phyloP scores from a whole-genome alignment of 176 grass and related monocot species.

The Juncus inflexus region DNA sequence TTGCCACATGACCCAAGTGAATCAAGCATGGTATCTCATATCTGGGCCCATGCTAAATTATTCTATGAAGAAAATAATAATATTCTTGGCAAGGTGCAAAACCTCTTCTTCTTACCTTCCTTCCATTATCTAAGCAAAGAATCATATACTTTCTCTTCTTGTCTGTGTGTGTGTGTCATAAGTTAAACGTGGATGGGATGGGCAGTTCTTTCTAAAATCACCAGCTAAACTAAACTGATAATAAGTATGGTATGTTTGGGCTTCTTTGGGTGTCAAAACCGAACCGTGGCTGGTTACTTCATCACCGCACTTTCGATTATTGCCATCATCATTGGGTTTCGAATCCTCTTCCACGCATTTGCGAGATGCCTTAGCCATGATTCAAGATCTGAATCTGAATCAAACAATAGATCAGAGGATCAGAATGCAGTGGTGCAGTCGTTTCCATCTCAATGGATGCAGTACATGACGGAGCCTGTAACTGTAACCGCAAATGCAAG shows the following conservation, averaged over 20 bases:
- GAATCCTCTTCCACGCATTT: conserved; percentile 22
- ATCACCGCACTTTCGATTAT: conserved; percentile 20
- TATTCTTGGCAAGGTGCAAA: background rate
- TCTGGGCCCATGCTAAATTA: no score
- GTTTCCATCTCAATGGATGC: conserved; percentile 16
- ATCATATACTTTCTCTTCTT: background rate
- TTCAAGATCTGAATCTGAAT: background rate
- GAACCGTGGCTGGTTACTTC: conserved; percentile 20
- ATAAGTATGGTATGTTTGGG: conserved; percentile 23
- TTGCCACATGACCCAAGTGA: no score
- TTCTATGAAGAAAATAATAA: no score
- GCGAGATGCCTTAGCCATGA: background rate
- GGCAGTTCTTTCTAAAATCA: background rate
- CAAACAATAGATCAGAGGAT: background rate
- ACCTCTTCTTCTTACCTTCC: background rate
- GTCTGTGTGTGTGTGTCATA: background rate
- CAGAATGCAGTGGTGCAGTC: background rate
- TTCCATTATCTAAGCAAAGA: conserved; percentile 23
- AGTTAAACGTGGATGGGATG: no score
- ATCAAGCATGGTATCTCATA: no score
- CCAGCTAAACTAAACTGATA: background rate
- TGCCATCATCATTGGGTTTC: conserved; percentile 12
- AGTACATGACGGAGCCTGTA: background rate
- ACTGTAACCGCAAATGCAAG: background rate
- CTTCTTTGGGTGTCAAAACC: conserved; percentile 25